Evolutionary conservation across 1,284 basidiomycete genomes (phyloP).

Genomic region (Ceratobasidium papillatum): DNA sequence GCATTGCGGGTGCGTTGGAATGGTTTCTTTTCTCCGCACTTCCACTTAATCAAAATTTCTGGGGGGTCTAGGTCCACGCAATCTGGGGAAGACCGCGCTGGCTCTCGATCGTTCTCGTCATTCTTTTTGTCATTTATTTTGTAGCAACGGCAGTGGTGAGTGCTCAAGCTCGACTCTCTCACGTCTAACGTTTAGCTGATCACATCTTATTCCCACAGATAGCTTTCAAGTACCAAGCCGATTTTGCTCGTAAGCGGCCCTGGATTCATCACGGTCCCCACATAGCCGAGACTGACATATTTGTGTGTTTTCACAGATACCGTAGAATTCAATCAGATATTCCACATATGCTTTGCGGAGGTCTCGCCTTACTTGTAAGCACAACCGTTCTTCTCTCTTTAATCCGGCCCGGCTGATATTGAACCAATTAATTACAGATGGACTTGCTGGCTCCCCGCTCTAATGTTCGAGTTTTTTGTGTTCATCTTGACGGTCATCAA

Average conservation of each 20-base stretch:
- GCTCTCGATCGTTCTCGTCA: not conserved
- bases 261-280: not conserved
- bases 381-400: not conserved
- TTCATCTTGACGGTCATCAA: constrained; percentile 41
- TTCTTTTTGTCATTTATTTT: constrained; percentile 8
- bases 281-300: not conserved
- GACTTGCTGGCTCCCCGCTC: constrained; percentile 40
- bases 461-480: constrained; percentile 40
- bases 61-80: constrained; percentile 16
- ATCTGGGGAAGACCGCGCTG: constrained; percentile 36
- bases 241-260: constrained; percentile 10
- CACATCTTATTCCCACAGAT: not conserved
- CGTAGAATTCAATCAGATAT: constrained; percentile 5
- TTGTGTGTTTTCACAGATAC: not conserved
- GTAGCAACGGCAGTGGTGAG: constrained; percentile 7
- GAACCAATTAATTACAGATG: not conserved
- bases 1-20: constrained; percentile 15
- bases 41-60: not conserved
- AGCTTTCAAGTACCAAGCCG: constrained; percentile 14
- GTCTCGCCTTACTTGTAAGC: constrained; percentile 26
- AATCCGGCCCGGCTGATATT: not conserved
- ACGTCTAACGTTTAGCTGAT: not conserved
- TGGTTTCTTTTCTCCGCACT: not conserved
- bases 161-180: not conserved
- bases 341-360: constrained; percentile 3